These are phyloP conservation scores for Colletotrichum sp. DNA, from an alignment of 2,329 filamentous ascomycete species.

Conservation along the genomic window DNA sequence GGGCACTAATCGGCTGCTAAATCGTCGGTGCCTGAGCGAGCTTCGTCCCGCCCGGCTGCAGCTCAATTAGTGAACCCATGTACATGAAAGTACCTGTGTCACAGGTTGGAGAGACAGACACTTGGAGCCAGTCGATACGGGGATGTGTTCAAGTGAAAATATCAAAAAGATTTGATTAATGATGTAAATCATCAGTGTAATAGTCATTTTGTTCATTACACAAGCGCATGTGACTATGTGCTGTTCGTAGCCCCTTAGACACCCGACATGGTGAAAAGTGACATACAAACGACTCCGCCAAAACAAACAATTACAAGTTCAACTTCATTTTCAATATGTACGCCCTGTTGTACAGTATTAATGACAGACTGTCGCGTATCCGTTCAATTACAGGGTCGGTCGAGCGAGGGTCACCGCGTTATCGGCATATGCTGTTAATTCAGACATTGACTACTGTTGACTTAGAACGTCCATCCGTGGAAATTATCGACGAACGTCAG, in stretches of 20 bases:
- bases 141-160: not conserved
- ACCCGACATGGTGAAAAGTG: not conserved
- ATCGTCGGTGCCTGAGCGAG: not conserved
- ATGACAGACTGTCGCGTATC: not conserved
- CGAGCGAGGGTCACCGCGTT: not conserved
- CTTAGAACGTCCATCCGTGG: conserved; percentile 63
- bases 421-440: not conserved
- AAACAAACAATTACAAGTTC: not conserved
- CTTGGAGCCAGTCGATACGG: not conserved
- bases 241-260: not conserved
- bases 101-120: not conserved
- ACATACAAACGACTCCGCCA: not conserved
- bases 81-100: not conserved
- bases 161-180: fast-evolving
- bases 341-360: not conserved
- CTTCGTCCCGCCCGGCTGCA: not conserved
- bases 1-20: conserved; percentile 3
- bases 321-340: not conserved
- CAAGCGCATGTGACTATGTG: not conserved
- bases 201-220: not conserved
- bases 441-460: not conserved
- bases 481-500: conserved; percentile 78
- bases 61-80: not conserved
- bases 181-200: fast-evolving
- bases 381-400: not conserved